Percentiles rank a stretch among this genome's conserved stretches.
These are phyloP conservation scores for Cryptococcus sp. DNA, from an alignment of 1,284 basidiomycete genomes.

Conservation along the genomic window DNA sequence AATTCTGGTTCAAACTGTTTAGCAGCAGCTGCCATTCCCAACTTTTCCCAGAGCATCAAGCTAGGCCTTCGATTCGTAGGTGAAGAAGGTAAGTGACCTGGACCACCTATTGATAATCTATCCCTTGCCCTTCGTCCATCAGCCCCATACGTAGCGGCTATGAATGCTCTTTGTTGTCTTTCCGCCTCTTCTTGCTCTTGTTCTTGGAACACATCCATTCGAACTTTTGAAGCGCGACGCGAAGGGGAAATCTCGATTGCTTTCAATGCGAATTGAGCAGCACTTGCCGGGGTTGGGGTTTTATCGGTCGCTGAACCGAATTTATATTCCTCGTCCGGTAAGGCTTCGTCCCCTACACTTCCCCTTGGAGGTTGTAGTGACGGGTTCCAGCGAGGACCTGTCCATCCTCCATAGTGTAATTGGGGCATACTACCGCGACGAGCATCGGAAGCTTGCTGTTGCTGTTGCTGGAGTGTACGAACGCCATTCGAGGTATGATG, in stretches of 20 bases:
- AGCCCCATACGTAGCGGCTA: slow-evolving; percentile 41
- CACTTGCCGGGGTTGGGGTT: not conserved
- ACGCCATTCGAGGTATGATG: slow-evolving; percentile 12
- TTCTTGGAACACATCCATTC: slow-evolving; percentile 31
- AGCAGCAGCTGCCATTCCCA: slow-evolving; percentile 17
- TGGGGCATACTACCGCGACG: slow-evolving; percentile 41
- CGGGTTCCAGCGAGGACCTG: slow-evolving; percentile 28
- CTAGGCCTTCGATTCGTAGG: slow-evolving; percentile 27
- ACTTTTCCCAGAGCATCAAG: slow-evolving; percentile 38
- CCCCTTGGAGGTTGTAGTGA: slow-evolving; percentile 24
- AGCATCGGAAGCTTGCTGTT: slow-evolving; percentile 6
- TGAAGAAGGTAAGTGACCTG: slow-evolving; percentile 1
- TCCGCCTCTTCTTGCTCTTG: slow-evolving; percentile 47
- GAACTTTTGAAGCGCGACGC: slow-evolving; percentile 11
- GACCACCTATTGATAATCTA: slow-evolving; percentile 36
- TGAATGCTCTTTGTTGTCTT: slow-evolving; percentile 41
- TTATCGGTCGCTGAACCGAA: slow-evolving; percentile 24
- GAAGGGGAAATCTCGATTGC: slow-evolving; percentile 19
- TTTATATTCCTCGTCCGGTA: slow-evolving; percentile 26
- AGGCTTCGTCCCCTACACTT: slow-evolving; percentile 21
- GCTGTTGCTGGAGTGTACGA: not conserved
- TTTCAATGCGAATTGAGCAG: slow-evolving; percentile 14
- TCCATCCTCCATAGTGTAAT: slow-evolving; percentile 31
- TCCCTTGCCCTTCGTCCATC: slow-evolving; percentile 39
- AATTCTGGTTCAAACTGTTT: slow-evolving; percentile 6